Evolutionary conservation across 208 protist species (phyloP).

Genomic region (Angomonas ambiguus): DNA sequence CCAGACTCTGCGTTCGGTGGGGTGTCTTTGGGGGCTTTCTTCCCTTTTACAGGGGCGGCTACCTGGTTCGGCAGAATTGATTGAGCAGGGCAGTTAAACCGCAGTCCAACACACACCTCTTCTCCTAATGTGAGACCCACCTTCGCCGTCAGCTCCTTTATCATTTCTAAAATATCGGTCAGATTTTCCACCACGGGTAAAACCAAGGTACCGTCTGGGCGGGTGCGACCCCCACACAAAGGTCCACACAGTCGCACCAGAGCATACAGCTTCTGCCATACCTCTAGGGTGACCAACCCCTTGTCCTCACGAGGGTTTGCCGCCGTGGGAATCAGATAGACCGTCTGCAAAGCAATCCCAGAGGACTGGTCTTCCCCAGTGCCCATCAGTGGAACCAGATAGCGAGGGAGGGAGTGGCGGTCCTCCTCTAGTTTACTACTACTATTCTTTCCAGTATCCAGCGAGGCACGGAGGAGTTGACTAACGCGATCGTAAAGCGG

Average conservation of each 20-base stretch:
- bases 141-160: slow-evolving; percentile 27
- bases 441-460: neutral
- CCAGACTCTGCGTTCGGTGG: neutral
- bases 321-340: slow-evolving; percentile 11
- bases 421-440: slow-evolving; percentile 6
- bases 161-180: slow-evolving; percentile 25
- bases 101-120: slow-evolving; percentile 38
- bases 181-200: slow-evolving; percentile 46
- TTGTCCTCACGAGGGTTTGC: neutral
- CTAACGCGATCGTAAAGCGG: slow-evolving; percentile 41
- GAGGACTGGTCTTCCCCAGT: slow-evolving; percentile 10
- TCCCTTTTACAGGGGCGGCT: slow-evolving; percentile 7
- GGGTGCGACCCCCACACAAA: slow-evolving; percentile 8
- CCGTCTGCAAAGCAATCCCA: slow-evolving; percentile 9
- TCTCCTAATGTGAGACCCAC: slow-evolving; percentile 26
- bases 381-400: slow-evolving; percentile 30
- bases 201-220: slow-evolving; percentile 31
- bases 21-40: slow-evolving; percentile 5
- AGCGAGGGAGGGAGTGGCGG: slow-evolving; percentile 23
- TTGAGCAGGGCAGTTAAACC: slow-evolving; percentile 18
- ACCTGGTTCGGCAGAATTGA: neutral
- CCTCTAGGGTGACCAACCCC: neutral
- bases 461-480: slow-evolving; percentile 6
- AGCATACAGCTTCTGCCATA: slow-evolving; percentile 8
- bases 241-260: slow-evolving; percentile 15